A percentile compares a stretch with the other conserved stretches of the same genome.
Evolutionary conservation across 306 rosid species (phyloP).

Genomic region (Gastrolobium bilobum): DNA sequence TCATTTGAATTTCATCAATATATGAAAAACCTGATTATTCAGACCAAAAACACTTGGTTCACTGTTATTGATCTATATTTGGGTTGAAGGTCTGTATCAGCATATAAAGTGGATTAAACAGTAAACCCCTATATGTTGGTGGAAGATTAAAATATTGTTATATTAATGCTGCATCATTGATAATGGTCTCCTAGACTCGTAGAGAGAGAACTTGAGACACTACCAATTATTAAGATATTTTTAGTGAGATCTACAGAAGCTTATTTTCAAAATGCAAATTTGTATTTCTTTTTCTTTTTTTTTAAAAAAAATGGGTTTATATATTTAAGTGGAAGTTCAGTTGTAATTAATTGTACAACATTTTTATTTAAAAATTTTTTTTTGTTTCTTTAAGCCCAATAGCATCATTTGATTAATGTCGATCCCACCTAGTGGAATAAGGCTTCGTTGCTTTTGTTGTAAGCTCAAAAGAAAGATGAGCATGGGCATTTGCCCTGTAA

Average conservation of each 20-base stretch:
- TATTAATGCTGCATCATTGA: slow-evolving; percentile 17
- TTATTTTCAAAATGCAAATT: slow-evolving; percentile 15
- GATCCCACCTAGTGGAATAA: slow-evolving; percentile 24
- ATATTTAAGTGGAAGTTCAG: not conserved
- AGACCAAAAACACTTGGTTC: too few relatives aligned
- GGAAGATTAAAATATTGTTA: slow-evolving; percentile 22
- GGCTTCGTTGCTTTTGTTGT: not conserved
- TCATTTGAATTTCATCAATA: too few relatives aligned
- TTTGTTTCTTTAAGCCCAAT: slow-evolving; percentile 19
- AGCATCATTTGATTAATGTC: slow-evolving; percentile 13
- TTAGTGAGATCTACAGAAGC: not conserved
- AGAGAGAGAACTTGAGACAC: not conserved
- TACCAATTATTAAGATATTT: slow-evolving; percentile 18
- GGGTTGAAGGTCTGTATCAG: too few relatives aligned
- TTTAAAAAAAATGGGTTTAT: not conserved
- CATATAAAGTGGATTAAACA: slow-evolving; percentile 29
- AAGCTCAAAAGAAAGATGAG: slow-evolving; percentile 13
- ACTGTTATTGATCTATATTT: too few relatives aligned
- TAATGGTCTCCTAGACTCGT: slow-evolving; percentile 24
- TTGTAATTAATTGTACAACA: not conserved
- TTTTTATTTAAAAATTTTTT: not conserved
- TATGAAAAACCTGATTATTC: too few relatives aligned
- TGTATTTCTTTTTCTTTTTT: not conserved
- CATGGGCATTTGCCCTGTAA: not conserved
- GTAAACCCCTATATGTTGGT: slow-evolving; percentile 3